Evolutionary conservation across 768 basidiomycete species (phyloP).

Genomic region (Pleurotus platypus): DNA sequence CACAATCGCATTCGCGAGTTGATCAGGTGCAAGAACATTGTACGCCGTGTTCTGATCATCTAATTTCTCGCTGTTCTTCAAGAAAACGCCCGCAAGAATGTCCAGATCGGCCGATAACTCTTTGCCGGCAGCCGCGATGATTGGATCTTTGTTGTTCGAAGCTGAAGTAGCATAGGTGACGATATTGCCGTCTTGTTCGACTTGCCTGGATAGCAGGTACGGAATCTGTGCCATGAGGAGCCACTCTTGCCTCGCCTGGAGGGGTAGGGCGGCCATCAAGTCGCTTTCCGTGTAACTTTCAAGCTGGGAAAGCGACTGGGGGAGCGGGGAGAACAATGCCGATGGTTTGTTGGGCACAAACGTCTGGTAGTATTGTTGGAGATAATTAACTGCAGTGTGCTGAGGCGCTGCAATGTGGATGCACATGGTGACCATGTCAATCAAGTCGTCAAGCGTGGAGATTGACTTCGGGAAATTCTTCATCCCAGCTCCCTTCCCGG

Average conservation of each 20-base stretch:
- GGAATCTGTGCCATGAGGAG: conserved; percentile 25
- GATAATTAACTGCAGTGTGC: conserved; percentile 29
- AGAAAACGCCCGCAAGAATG: conserved; percentile 12
- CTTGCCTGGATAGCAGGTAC: conserved; percentile 22
- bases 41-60: conserved; percentile 27
- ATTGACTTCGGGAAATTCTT: conserved; percentile 18
- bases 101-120: conserved; percentile 18
- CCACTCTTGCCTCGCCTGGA: conserved; percentile 19
- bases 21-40: conserved; percentile 21
- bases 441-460: conserved; percentile 21
- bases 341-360: conserved; percentile 28
- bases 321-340: conserved; percentile 19
- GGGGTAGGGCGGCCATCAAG: conserved; percentile 19
- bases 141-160: not conserved
- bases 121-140: conserved; percentile 19
- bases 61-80: conserved; percentile 16
- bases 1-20: conserved; percentile 22
- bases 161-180: conserved; percentile 18
- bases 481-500: conserved; percentile 15
- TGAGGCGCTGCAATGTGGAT: conserved; percentile 28
- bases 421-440: conserved; percentile 27
- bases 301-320: conserved; percentile 17
- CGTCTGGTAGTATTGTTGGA: conserved; percentile 29
- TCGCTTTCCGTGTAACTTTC: conserved; percentile 14
- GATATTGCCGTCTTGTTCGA: conserved; percentile 19